Conservation (phyloP, 2,329 filamentous ascomycete genomes). For the Xylariaceae sp. region DNA sequence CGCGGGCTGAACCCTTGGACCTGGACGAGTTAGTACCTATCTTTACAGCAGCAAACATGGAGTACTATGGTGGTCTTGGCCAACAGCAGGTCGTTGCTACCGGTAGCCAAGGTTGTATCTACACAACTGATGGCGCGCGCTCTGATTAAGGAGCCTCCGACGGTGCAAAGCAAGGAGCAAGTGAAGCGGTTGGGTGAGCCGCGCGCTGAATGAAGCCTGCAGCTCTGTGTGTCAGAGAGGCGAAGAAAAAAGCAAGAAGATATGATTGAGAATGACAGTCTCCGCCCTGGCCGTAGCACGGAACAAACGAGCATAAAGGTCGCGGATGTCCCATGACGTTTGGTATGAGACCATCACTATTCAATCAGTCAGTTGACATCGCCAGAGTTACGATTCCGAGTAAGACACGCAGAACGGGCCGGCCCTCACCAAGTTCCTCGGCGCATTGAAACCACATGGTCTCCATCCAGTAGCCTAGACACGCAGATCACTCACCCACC, state of each 20-base stretch:
- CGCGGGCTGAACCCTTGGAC: conserved; percentile 13
- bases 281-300: neutral
- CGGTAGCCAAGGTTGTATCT: conserved; percentile 4
- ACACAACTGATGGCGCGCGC: conserved; percentile 19
- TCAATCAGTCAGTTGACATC: conserved; percentile 19
- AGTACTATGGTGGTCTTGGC: conserved; percentile 3
- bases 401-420: conserved; percentile 28
- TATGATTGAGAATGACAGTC: neutral
- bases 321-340: conserved; percentile 10
- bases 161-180: conserved; percentile 14
- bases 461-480: neutral
- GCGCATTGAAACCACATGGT: conserved; percentile 21
- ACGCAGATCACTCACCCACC: neutral
- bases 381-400: conserved; percentile 14
- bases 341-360: conserved; percentile 5
- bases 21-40: neutral
- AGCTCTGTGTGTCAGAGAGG: conserved; percentile 7
- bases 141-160: conserved; percentile 15
- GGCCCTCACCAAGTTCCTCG: conserved; percentile 22
- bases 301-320: conserved; percentile 18
- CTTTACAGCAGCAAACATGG: neutral
- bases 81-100: conserved; percentile 11
- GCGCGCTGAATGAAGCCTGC: conserved; percentile 32
- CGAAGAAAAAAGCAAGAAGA: neutral
- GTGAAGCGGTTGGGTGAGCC: conserved; percentile 24